A percentile compares a stretch with the other conserved stretches of the same genome.
phyloP scores from a whole-genome alignment of 1,284 basidiomycete species.

The Rhodotorula glutinis region DNA sequence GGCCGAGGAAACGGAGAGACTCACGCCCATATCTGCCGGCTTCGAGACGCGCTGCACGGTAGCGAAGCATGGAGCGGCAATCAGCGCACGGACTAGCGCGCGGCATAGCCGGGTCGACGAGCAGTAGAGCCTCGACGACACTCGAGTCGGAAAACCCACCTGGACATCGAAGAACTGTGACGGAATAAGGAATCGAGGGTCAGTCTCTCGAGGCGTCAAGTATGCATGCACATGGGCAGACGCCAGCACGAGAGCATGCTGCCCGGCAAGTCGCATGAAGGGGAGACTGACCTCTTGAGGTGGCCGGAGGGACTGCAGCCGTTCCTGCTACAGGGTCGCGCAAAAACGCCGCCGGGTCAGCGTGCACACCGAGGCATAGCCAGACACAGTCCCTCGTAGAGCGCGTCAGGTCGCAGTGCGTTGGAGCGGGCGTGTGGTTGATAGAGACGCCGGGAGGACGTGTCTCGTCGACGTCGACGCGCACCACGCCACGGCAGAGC shows the following conservation, averaged over 20 bases:
- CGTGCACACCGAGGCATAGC: too few species aligned
- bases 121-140: too few species aligned
- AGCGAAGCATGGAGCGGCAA: neutral
- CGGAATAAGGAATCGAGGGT: neutral
- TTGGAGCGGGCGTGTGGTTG: too few species aligned
- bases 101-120: too few species aligned
- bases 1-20: neutral
- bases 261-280: neutral
- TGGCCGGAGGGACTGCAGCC: constrained; percentile 27
- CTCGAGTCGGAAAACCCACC: constrained; percentile 2
- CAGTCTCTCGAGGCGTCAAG: neutral
- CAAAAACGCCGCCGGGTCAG: neutral
- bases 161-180: constrained; percentile 38
- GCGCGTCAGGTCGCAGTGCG: too few species aligned
- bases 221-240: too few species aligned
- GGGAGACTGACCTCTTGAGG: constrained; percentile 26
- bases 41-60: constrained; percentile 25
- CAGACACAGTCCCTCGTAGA: too few species aligned
- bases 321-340: constrained; percentile 21
- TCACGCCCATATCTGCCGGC: constrained; percentile 33
- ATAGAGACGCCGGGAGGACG: too few species aligned
- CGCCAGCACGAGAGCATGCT: neutral
- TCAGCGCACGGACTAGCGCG: neutral
- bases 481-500: too few species aligned
- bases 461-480: too few species aligned